These are phyloP conservation scores for Torulaspora quercuum DNA, from an alignment of 805 yeast genomes.

Conservation along the genomic window DNA sequence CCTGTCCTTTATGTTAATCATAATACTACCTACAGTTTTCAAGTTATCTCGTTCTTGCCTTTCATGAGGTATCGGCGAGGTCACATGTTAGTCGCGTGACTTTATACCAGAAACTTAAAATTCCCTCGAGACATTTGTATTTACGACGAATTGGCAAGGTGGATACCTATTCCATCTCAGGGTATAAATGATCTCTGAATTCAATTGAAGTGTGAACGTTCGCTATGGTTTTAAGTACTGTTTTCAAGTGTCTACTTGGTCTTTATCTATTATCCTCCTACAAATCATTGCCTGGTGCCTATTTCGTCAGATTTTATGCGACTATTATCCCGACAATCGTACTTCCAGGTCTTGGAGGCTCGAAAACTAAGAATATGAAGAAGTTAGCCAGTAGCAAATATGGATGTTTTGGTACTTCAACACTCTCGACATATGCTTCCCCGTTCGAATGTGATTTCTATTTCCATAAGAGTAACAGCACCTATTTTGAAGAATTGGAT, in stretches of 20 bases:
- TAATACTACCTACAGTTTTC: too few relatives aligned
- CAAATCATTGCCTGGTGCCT: constrained; percentile 68
- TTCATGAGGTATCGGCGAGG: too few relatives aligned
- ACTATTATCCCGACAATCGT: constrained; percentile 43
- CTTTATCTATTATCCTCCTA: constrained; percentile 34
- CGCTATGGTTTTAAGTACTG: constrained; percentile 7
- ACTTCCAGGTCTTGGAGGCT: constrained; percentile 35
- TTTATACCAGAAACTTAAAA: too few relatives aligned
- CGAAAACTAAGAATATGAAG: constrained; percentile 21
- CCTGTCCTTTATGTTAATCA: too few relatives aligned
- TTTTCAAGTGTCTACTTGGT: constrained; percentile 17
- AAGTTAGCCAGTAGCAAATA: constrained; percentile 20
- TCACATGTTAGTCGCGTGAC: too few relatives aligned
- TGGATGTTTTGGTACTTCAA: constrained; percentile 43
- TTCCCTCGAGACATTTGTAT: too few relatives aligned
- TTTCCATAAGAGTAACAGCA: constrained; percentile 81
- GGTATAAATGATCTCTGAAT: too few relatives aligned
- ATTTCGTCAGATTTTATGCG: constrained; percentile 58
- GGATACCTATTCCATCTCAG: too few relatives aligned
- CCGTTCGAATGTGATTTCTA: constrained; percentile 82
- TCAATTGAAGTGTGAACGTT: neutral
- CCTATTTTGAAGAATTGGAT: constrained; percentile 80
- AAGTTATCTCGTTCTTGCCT: too few relatives aligned
- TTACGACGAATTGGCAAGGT: too few relatives aligned
- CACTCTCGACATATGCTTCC: constrained; percentile 55